Evolutionary conservation across 768 basidiomycete genomes (phyloP).

Genomic region (Mycena floridula): DNA sequence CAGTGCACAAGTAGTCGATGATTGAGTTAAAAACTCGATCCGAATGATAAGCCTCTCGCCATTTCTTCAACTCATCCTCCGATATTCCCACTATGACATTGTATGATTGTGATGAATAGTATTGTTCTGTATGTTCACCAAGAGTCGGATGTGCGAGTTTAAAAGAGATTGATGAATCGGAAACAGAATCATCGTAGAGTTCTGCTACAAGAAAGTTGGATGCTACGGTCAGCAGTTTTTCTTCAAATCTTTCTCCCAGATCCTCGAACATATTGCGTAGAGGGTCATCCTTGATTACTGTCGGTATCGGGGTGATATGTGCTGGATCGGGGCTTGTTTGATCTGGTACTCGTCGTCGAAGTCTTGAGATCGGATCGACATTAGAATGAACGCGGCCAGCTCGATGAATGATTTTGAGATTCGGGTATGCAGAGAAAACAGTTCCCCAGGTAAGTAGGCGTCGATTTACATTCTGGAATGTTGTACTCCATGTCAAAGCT

Average conservation of each 20-base stretch:
- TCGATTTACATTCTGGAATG: slow-evolving; percentile 12
- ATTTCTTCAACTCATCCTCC: not conserved
- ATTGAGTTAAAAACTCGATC: not conserved
- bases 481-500: slow-evolving; percentile 28
- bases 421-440: slow-evolving; percentile 28
- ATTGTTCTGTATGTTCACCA: no score
- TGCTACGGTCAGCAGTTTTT: slow-evolving; percentile 4
- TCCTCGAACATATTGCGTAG: slow-evolving; percentile 18
- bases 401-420: slow-evolving; percentile 29
- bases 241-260: slow-evolving; percentile 19
- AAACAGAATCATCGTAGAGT: no score
- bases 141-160: no score
- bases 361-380: slow-evolving; percentile 30
- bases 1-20: not conserved
- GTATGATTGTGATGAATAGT: no score
- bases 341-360: slow-evolving; percentile 16
- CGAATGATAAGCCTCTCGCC: not conserved
- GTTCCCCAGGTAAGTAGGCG: slow-evolving; percentile 1
- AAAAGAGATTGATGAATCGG: no score
- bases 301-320: not conserved
- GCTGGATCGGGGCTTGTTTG: slow-evolving; percentile 11
- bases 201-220: no score
- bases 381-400: slow-evolving; percentile 15
- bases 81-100: not conserved
- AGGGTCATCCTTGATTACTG: slow-evolving; percentile 11